These are phyloP conservation scores for Aphanomyces stellatus DNA, from an alignment of 352 stramenopile species.

Conservation along the genomic window DNA sequence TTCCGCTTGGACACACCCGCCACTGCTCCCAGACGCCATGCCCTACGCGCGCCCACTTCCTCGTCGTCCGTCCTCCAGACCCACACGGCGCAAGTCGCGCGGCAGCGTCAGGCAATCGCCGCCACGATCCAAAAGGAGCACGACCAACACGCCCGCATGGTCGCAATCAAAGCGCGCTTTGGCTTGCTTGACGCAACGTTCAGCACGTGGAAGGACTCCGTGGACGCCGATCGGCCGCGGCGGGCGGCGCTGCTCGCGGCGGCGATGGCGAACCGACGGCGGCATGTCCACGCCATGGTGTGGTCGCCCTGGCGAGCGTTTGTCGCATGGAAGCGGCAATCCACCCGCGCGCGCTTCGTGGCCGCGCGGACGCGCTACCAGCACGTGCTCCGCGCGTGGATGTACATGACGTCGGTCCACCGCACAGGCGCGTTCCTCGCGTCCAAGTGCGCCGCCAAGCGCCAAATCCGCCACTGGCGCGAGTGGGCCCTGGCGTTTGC, in stretches of 20 bases:
- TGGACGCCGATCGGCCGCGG: not conserved
- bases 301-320: not conserved
- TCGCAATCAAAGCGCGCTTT: not conserved
- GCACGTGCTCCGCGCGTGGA: not conserved
- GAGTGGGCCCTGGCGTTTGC: not conserved
- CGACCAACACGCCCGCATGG: not conserved
- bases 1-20: not conserved
- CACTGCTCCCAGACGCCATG: no score
- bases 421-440: not conserved
- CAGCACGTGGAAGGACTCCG: not conserved
- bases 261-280: not conserved
- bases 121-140: not conserved
- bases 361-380: not conserved
- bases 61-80: no score
- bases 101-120: not conserved
- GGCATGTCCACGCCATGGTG: not conserved
- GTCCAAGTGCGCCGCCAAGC: not conserved
- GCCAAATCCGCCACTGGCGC: not conserved
- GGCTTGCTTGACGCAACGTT: not conserved
- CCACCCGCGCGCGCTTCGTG: not conserved
- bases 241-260: no score
- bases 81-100: not conserved
- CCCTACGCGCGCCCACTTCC: not conserved
- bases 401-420: not conserved
- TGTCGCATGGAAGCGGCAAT: not conserved